A percentile compares a stretch with the other conserved stretches of the same genome.
Conservation (phyloP, 441 rosid genomes). For the Bruguiera hainesii region DNA sequence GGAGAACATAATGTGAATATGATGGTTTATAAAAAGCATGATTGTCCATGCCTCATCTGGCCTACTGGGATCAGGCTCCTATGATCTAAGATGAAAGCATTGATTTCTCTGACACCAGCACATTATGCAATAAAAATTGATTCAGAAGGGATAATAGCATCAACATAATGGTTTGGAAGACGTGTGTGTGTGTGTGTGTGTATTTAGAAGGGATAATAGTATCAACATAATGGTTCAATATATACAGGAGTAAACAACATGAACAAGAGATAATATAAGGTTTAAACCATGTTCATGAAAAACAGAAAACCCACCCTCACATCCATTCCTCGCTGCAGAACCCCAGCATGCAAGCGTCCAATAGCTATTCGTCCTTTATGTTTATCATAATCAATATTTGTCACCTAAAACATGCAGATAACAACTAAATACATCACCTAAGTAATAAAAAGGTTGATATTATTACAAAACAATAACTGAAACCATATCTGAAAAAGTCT, state of each 20-base stretch:
- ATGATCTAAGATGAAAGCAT: neutral
- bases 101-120: neutral
- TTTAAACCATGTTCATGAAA: conserved; percentile 12
- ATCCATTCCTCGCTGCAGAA: conserved; percentile 78
- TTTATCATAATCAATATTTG: conserved; percentile 92
- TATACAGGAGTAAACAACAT: conserved; percentile 1
- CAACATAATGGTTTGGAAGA: neutral
- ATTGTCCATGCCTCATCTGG: no score
- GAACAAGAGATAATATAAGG: neutral
- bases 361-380: conserved; percentile 98
- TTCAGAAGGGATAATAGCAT: neutral
- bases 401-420: conserved; percentile 46
- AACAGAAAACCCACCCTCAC: conserved; percentile 57
- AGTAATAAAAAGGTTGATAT: conserved; percentile 13
- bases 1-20: no score
- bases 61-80: no score
- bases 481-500: neutral
- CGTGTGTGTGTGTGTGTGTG: neutral
- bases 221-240: no score
- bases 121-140: neutral
- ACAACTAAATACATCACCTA: conserved; percentile 8
- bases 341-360: conserved; percentile 93
- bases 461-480: neutral
- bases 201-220: no score
- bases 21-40: no score